Conservation (phyloP, 108 stramenopile genomes). For the Parietichytrium sp. region DNA sequence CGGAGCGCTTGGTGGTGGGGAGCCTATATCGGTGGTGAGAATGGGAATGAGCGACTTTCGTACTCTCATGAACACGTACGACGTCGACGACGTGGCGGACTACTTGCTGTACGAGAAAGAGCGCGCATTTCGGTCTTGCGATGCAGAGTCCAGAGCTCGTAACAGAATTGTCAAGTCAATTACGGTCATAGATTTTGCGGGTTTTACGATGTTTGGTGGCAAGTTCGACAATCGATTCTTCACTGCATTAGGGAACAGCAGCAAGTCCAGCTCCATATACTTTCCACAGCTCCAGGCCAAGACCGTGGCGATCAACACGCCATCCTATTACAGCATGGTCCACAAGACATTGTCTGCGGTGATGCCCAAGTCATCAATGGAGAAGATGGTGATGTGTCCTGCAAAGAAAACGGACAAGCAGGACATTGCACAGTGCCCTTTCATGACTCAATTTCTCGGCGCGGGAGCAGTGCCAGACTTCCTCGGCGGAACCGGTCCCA, state of each 20-base stretch:
- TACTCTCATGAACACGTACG: slow-evolving; percentile 20
- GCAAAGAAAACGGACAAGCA: background rate
- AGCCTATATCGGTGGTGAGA: background rate
- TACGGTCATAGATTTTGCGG: background rate
- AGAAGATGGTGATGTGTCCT: slow-evolving; percentile 33
- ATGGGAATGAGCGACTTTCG: slow-evolving; percentile 19
- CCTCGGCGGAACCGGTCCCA: background rate
- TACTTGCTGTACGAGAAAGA: slow-evolving; percentile 23
- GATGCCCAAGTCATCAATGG: slow-evolving; percentile 38
- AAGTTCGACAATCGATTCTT: slow-evolving; percentile 28
- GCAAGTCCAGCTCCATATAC: slow-evolving; percentile 16
- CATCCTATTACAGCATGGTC: slow-evolving; percentile 1
- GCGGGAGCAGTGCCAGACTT: background rate
- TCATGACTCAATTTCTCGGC: background rate
- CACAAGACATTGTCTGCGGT: background rate
- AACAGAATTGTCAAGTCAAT: background rate
- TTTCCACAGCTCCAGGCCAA: slow-evolving; percentile 28
- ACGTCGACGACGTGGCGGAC: background rate
- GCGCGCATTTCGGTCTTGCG: slow-evolving; percentile 3
- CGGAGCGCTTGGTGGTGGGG: background rate
- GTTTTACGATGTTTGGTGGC: slow-evolving; percentile 9
- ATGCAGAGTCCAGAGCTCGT: background rate
- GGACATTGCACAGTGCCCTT: background rate
- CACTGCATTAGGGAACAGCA: background rate
- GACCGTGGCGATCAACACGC: slow-evolving; percentile 22